Base-by-base conservation (phyloP, 192 early-diverging fungal genomes). In the Backusella tarrabulga region DNA sequence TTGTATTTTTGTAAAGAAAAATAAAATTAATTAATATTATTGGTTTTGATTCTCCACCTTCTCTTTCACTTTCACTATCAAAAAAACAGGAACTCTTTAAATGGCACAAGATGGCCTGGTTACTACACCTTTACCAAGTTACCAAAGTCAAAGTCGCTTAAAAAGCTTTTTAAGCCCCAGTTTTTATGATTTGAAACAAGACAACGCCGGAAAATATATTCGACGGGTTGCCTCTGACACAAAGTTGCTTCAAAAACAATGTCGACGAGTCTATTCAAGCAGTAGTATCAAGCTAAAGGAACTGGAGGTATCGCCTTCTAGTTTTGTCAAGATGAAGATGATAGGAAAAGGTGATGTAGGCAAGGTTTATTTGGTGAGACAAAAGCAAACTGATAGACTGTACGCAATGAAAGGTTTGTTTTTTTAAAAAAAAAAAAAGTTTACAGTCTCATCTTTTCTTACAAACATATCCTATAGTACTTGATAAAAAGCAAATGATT, bases 291-390 rank as follows among this genome's bases (percentile, higher is more conserved):
- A 91, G 80, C 88, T 96, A 41, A 90, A 92, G 63, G 87, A 92
- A 35, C 88, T 92, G 26, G 88, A 96, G 76, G 97, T 98, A 4
- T 88, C 91, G 17, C 96, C 97, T 3, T 93, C 85, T 68, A 92
- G 93, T 79, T 99, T 97, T 83, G 85, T 83, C 21, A 98, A 98
- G 79, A 88, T 98, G 72, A 87, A 92, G 83, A 77, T 99, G 74
- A 88, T 99, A 32, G 97, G 97, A 68, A 97, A 97, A 80, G 97
- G 97, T 46, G 97, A 98, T 79, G 97, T 99, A 35, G 97, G 97
- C 26, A 97, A 94, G 78, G 97, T 99, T 12, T 99, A 96, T 78
- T 86, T 99, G 79, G 97, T 99, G 56, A 90, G 90, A 52, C 90
- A 94, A 79, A 97, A 96, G 79, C 90, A 92, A 52, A 87, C 90